These are phyloP conservation scores for Drosera spatulata DNA, from an alignment of 179 eudicot species.

Conservation along the genomic window DNA sequence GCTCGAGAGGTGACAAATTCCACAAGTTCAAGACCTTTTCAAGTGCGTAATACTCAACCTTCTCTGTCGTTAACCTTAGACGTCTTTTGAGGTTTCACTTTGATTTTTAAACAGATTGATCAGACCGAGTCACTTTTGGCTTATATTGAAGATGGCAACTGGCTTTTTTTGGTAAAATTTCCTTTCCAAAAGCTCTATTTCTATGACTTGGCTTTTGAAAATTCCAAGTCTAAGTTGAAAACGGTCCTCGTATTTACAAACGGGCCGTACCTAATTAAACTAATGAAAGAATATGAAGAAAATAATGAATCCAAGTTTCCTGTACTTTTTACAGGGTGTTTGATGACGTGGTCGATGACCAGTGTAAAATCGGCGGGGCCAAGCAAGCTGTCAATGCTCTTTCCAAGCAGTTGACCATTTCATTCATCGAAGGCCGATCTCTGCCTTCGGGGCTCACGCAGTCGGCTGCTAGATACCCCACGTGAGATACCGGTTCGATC, in stretches of 20 bases:
- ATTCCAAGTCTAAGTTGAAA: not conserved
- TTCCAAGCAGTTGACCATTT: slow-evolving; percentile 48
- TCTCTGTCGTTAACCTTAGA: too few species aligned
- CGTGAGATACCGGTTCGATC: slow-evolving; percentile 54
- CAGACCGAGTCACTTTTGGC: too few species aligned
- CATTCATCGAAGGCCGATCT: slow-evolving; percentile 59
- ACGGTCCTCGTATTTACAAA: not conserved
- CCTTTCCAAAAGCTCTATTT: not conserved
- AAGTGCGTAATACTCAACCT: too few species aligned
- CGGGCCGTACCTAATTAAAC: not conserved
- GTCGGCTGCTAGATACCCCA: slow-evolving; percentile 63
- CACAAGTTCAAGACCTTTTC: not conserved
- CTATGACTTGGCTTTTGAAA: not conserved
- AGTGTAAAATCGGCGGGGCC: slow-evolving; percentile 18
- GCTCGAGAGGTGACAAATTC: not conserved
- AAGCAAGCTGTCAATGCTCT: slow-evolving; percentile 43
- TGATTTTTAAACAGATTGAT: too few species aligned
- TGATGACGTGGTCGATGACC: slow-evolving; percentile 17
- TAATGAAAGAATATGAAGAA: not conserved
- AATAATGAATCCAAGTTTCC: not conserved
- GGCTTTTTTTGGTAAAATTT: slow-evolving; percentile 1
- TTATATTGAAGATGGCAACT: slow-evolving; percentile 7
- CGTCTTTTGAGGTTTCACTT: too few species aligned
- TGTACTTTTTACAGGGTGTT: not conserved
- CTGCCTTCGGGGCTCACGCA: slow-evolving; percentile 42